Conservation (phyloP, 2,329 filamentous ascomycete genomes). For the Cladosporium sp. region DNA sequence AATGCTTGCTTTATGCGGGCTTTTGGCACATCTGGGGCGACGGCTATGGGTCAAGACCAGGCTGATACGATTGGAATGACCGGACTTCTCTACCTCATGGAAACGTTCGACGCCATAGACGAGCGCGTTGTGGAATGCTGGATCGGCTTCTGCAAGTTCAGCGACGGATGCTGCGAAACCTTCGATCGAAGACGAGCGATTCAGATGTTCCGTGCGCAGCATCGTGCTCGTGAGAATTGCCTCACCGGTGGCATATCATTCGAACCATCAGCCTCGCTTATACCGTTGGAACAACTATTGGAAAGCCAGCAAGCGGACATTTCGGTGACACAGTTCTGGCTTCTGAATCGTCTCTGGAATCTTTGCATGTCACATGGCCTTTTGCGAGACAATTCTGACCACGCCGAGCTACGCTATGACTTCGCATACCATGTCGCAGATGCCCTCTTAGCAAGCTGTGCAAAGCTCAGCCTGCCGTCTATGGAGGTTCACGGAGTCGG, state of each 20-base stretch:
- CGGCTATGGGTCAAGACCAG: conserved; percentile 45
- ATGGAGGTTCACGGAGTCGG: conserved; percentile 47
- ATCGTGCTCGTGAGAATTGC: conserved; percentile 29
- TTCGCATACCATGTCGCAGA: conserved; percentile 41
- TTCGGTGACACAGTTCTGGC: conserved; percentile 46
- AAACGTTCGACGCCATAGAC: conserved; percentile 46
- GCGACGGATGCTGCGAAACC: conserved; percentile 35
- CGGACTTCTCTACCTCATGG: conserved; percentile 46
- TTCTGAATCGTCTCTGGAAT: conserved; percentile 46
- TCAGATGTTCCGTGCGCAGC: conserved; percentile 36
- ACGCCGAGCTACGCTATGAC: conserved; percentile 39
- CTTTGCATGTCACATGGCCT: conserved; percentile 44
- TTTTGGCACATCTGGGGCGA: conserved; percentile 40
- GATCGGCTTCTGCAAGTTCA: conserved; percentile 41
- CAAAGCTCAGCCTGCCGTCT: conserved; percentile 34
- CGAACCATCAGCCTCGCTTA: conserved; percentile 36
- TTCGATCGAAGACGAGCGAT: conserved; percentile 36
- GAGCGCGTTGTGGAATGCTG: conserved; percentile 47
- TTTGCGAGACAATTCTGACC: conserved; percentile 37
- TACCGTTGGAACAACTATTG: conserved; percentile 26
- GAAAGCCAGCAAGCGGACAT: conserved; percentile 47
- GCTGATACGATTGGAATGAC: conserved; percentile 44
- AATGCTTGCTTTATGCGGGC: conserved; percentile 44
- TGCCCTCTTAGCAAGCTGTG: conserved; percentile 39
- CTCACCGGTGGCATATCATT: conserved; percentile 43